Base-by-base conservation (phyloP, 805 yeast genomes). In the Barnettozyma californica region DNA sequence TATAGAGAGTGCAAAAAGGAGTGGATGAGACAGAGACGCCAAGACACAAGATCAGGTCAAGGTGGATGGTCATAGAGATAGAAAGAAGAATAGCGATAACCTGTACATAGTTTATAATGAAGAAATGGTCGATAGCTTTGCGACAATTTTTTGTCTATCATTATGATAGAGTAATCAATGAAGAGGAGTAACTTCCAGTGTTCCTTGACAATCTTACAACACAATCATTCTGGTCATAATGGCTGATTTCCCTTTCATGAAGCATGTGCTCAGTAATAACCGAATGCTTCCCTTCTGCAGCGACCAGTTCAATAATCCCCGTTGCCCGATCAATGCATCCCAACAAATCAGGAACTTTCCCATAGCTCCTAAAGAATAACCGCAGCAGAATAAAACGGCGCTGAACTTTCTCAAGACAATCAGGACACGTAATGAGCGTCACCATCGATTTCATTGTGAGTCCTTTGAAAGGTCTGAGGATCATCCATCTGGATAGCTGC, bases 1-100 rank as follows among this genome's bases (percentile, higher is more conserved):
- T 92, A 92, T 64, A 74, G 92, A 51, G 99, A 92, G 60, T 92
- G 99, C 68, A 85, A 86, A 63, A 83, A 83, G 60, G 86, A 76
- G 52, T 86, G 91, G 91, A 66, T 77, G 62, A 60, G 51, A 11
- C 64, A 69, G 43, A 69, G 75, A 59, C 66, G 68, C 45, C 51
- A 53, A n/a, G 67, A 68, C 48, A 57, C 64, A 18, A 48, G 62
- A 45, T 45, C 35, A 9, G 64, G 63, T 2, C 53, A 46, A 18
- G 62, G 59, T 38, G 61, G 65, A 16, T 61, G 62, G 62, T 49
- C 49, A 3, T 45, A 26, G 23, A 25, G 1, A 25, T 2, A 16
- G 6, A 27, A 20, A 45, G 41, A 10, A 23, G 25, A 23, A 23
- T 23, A 8, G 25, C 8, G 13, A 7, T 9, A 25, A 14, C 10